Evolutionary conservation across 768 basidiomycete species (phyloP), one percentile per base, ranked within the genome.

Genomic region (Tricholoma hemisulphureum): DNA sequence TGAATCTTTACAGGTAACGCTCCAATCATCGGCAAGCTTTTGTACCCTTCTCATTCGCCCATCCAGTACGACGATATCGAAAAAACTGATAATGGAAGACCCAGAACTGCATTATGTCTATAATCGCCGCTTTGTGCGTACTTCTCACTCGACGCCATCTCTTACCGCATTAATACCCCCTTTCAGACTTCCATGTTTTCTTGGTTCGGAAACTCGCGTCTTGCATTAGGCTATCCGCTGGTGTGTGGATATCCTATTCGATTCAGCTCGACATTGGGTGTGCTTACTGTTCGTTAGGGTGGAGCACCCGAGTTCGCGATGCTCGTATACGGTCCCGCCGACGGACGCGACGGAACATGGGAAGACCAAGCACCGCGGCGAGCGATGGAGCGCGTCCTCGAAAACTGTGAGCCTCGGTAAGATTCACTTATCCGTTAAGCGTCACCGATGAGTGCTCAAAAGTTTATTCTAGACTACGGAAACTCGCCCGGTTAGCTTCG

Each of bases 1-100:
- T 70, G 60, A 66, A 76, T 37, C 71, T 83, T 59, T 85, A 82
- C 61, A 78, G 76, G 81, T 81, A 51, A 49, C 66, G 57, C 26
- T 45, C 13, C 34, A 29, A 21, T 55, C 4, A 2, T 34, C 9
- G 10, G 23, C 28, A 11, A 18, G 16, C 50, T 13, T 20, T 32
- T n/a, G n/a, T 52, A 32, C n/a, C 16, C 8, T 39, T 35, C 34
- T 31, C 28, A 18, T 14, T 31, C 26, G 14, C 41, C n/a, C 11
- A 8, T 9, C 9, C 31, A 81, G 81, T 50, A 70, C 77, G 0
- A 76, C 70, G 2, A 62, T 84, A 9, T 74, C 80, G 1, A 71
- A 72, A 53, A 64, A 71, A 23, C 55, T 65, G 18, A 76, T 85
- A 58, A 62, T 71, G 54, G 65, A 69, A 39, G 79, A 85, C 57